Evolutionary conservation across 192 early-diverging fungal genomes (phyloP).

Genomic region (Coemansia sp.): DNA sequence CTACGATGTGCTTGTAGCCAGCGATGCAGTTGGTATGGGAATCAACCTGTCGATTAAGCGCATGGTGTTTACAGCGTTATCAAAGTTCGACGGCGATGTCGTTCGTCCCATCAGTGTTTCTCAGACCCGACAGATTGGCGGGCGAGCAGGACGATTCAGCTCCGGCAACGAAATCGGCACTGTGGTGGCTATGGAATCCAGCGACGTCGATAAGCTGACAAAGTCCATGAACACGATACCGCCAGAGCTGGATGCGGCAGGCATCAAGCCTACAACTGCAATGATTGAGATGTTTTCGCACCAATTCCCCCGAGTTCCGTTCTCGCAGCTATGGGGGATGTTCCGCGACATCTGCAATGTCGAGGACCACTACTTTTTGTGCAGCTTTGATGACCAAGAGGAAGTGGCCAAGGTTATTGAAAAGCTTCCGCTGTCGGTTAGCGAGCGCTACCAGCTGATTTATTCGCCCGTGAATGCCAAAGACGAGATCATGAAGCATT

Average conservation of each 20-base stretch:
- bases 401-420: slow-evolving; percentile 65
- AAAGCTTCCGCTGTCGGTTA: slow-evolving; percentile 56
- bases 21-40: slow-evolving; percentile 98
- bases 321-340: slow-evolving; percentile 66
- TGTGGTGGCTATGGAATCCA: slow-evolving; percentile 61
- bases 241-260: slow-evolving; percentile 56
- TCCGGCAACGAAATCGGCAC: slow-evolving; percentile 63
- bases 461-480: slow-evolving; percentile 61
- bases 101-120: slow-evolving; percentile 60
- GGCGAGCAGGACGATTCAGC: slow-evolving; percentile 83
- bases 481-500: slow-evolving; percentile 18
- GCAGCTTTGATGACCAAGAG: slow-evolving; percentile 67
- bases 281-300: slow-evolving; percentile 74
- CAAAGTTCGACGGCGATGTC: slow-evolving; percentile 76
- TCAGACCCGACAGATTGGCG: slow-evolving; percentile 91
- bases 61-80: slow-evolving; percentile 74
- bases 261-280: slow-evolving; percentile 70
- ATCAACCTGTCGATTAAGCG: slow-evolving; percentile 92
- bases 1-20: slow-evolving; percentile 85
- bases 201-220: slow-evolving; percentile 16
- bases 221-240: slow-evolving; percentile 24
- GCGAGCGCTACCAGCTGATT: slow-evolving; percentile 70
- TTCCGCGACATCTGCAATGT: slow-evolving; percentile 71
- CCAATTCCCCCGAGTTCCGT: slow-evolving; percentile 62
- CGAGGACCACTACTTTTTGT: slow-evolving; percentile 70